A percentile compares a stretch with the other conserved stretches of the same genome.
Evolutionary conservation across 1,284 basidiomycete species (phyloP).

Genomic region (Moesziomyces globuligerus): DNA sequence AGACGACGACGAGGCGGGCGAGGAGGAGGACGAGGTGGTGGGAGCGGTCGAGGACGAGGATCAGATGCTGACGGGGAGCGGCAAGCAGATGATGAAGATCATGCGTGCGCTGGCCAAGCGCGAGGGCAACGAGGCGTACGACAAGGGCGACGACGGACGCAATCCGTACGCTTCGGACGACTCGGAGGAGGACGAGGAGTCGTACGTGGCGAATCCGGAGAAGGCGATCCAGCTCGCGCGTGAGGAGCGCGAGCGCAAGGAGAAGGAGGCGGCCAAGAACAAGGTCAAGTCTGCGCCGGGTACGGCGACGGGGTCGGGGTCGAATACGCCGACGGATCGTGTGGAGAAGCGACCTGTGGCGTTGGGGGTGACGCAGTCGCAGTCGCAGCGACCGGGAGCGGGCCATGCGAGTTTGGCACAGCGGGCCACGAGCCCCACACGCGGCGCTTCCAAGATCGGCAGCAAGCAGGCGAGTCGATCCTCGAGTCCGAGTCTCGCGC

Average conservation of each 20-base stretch:
- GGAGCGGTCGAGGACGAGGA: constrained; percentile 52
- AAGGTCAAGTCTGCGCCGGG: constrained; percentile 31
- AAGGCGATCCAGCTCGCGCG: constrained; percentile 62
- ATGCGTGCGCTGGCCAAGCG: constrained; percentile 63
- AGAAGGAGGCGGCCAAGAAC: constrained; percentile 45
- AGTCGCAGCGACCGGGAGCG: constrained; percentile 47
- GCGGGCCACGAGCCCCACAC: constrained; percentile 50
- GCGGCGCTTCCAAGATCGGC: constrained; percentile 42
- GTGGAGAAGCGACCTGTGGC: constrained; percentile 37
- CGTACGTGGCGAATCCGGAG: constrained; percentile 65
- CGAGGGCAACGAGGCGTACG: constrained; percentile 64
- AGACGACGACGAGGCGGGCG: constrained; percentile 50
- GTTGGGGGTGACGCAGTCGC: constrained; percentile 2
- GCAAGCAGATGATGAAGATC: constrained; percentile 67
- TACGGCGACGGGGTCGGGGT: constrained; percentile 35
- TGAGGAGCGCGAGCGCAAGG: constrained; percentile 60
- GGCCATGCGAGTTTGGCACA: constrained; percentile 56
- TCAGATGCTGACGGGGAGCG: constrained; percentile 61
- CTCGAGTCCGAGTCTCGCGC: constrained; percentile 31
- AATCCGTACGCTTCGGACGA: constrained; percentile 64
- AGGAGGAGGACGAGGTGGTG: constrained; percentile 42
- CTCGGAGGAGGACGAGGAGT: constrained; percentile 62
- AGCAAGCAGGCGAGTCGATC: constrained; percentile 51
- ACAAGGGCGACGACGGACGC: constrained; percentile 63
- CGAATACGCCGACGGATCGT: constrained; percentile 40